Base-by-base conservation (phyloP, 345 rosid genomes). In the Hibiscus mutabilis region DNA sequence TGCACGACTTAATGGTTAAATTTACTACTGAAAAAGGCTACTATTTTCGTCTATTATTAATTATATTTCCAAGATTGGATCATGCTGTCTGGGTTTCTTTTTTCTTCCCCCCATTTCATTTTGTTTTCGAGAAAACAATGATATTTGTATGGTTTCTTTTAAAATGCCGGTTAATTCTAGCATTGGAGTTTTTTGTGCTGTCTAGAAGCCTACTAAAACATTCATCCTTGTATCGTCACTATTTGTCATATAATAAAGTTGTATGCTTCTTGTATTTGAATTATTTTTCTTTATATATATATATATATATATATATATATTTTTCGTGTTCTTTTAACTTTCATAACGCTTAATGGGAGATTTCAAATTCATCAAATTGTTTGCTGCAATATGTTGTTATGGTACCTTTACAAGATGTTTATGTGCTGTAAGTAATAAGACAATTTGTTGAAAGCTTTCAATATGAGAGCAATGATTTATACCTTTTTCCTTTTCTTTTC, bases 131-230 rank as follows among this genome's bases (percentile, higher is more conserved):
- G 62, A 37, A 33, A 33, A 33, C 35, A 33, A 18, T 16, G 52
- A 12, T 11, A n/a, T 63, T 60, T 60, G 3, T 69, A 22, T 25
- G 31, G 35, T 62, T 56, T 71, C 69, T 42, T 60, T 37, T 53
- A 19, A 57, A 61, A 44, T 62, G 35, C 15, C 56, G 47, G 55
- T 22, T 64, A 46, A 56, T 52, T 51, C 6, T n/a, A n/a, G n/a
- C n/a, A n/a, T n/a, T n/a, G n/a, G n/a, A n/a, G n/a, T n/a, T n/a
- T n/a, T n/a, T n/a, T n/a, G n/a, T n/a, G 6, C 1, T 33, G 35
- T 27, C 29, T 49, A 61, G 58, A 70, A 49, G 65, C 58, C 35
- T 74, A 57, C 61, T 46, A 31, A 55, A 70, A 16, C 52, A 44
- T 21, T 63, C 3, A 46, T 37, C 11, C 33, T 47, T 40, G 40